Base-by-base conservation (phyloP, 2,329 filamentous ascomycete species). In the Xenoacremonium recifei region DNA sequence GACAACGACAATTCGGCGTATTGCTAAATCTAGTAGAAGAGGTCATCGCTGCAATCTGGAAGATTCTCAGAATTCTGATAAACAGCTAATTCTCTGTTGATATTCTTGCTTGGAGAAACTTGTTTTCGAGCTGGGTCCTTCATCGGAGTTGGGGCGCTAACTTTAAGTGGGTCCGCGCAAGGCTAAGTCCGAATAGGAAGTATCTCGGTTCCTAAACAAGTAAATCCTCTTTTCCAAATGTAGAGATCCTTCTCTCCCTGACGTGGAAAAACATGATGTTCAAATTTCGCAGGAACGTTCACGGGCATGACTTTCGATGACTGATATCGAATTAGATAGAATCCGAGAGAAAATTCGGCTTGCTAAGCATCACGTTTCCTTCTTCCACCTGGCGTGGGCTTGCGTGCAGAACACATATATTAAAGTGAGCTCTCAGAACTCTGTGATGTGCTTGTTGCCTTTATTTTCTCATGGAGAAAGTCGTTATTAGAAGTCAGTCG, bases 131-230 rank as follows among this genome's bases (percentile, higher is more conserved):
- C n/a, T n/a, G n/a, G n/a, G n/a, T n/a, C n/a, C n/a, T n/a, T n/a
- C n/a, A n/a, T n/a, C n/a, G n/a, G n/a, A n/a, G n/a, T n/a, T n/a
- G n/a, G n/a, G n/a, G n/a, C n/a, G n/a, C n/a, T n/a, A n/a, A n/a
- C n/a, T n/a, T n/a, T 13, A 9, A 27, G 23, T 9, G 13, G 9
- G 23, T 9, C 9, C 23, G 23, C 9, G 23, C 13, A 9, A 13
- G 9, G 23, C 10, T 32, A 32, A 11, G 11, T 15, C 47, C 3
- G 4, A 32, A 29, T 37, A 25, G 32, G 47, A 37, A 20, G 15
- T n/a, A 44, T 19, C 33, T 37, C n/a, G 4, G 3, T 39, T 40
- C 43, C 39, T 3, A 7, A 21, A 37, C 36, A 10, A 37, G 43
- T 45, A 33, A 16, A 27, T 34, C 31, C 31, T 41, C 19, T 20